Conservation (phyloP, 208 protist species). For the Leishmania aethiopica region DNA sequence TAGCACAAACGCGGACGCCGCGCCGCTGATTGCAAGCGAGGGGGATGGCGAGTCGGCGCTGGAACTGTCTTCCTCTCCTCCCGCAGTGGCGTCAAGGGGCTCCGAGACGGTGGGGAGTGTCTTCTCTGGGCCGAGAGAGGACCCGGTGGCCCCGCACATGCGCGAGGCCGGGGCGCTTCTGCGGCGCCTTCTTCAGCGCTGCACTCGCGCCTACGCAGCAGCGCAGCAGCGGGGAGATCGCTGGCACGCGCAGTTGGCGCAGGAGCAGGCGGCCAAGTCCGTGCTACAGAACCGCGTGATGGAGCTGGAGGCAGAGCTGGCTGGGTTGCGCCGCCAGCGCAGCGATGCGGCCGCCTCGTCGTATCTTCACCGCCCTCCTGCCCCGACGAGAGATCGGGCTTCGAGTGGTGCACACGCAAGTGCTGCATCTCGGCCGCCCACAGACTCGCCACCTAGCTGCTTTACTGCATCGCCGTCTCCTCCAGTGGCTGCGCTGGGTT, state of each 20-base stretch:
- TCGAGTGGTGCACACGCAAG: not conserved
- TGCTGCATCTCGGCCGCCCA: not conserved
- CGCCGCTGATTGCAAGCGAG: not conserved
- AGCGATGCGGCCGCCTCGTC: not conserved
- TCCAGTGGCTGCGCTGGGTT: not conserved
- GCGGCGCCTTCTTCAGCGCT: constrained; percentile 24
- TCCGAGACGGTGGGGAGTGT: not conserved
- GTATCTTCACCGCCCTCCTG: not conserved
- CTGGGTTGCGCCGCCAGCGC: constrained; percentile 8
- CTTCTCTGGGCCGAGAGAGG: not conserved
- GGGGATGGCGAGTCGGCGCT: not conserved
- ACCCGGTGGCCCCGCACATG: constrained; percentile 18
- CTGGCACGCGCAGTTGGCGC: constrained; percentile 19
- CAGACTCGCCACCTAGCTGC: not conserved
- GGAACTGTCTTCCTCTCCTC: not conserved
- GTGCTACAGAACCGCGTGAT: constrained; percentile 21
- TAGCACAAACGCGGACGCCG: not conserved
- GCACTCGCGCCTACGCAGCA: constrained; percentile 25
- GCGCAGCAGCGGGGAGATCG: constrained; percentile 19
- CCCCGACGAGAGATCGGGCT: too few relatives aligned
- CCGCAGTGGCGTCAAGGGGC: not conserved
- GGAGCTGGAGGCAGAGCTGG: constrained; percentile 28
- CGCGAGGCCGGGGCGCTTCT: constrained; percentile 12
- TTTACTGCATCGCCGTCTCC: not conserved
- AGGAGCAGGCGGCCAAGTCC: constrained; percentile 21